Evolutionary conservation across 192 early-diverging fungal species (phyloP).

Genomic region (Anaeromyces robustus): DNA sequence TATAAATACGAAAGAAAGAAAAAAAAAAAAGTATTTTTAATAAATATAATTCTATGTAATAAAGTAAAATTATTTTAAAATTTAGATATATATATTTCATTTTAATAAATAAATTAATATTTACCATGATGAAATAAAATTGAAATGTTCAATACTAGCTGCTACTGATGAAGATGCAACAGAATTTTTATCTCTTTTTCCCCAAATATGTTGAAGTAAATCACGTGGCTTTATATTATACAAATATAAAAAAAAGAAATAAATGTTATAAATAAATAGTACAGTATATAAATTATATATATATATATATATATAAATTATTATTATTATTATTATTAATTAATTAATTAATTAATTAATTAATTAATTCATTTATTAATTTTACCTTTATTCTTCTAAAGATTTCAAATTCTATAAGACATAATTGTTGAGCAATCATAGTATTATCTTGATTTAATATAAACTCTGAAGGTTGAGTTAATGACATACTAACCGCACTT

Average conservation of each 20-base stretch:
- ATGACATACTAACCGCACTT: background rate
- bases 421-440: conserved; percentile 48
- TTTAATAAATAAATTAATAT: background rate
- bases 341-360: no score
- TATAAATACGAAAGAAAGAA: background rate
- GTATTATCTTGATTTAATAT: conserved; percentile 15
- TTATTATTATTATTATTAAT: no score
- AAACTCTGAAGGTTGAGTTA: background rate
- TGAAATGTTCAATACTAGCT: conserved; percentile 51
- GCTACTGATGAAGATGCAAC: conserved; percentile 18
- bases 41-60: no score
- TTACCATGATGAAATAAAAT: conserved; percentile 49
- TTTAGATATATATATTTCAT: no score
- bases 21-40: background rate
- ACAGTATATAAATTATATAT: no score
- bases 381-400: conserved; percentile 46
- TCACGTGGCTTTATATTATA: conserved; percentile 49
- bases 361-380: no score
- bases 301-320: no score
- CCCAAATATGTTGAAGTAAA: conserved; percentile 41
- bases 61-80: no score
- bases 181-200: conserved; percentile 12
- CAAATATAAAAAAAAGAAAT: no score
- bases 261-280: no score
- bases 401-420: conserved; percentile 40